Evolutionary conservation across 2,329 filamentous ascomycete species (phyloP).

Genomic region (Grosmannia clavigera): DNA sequence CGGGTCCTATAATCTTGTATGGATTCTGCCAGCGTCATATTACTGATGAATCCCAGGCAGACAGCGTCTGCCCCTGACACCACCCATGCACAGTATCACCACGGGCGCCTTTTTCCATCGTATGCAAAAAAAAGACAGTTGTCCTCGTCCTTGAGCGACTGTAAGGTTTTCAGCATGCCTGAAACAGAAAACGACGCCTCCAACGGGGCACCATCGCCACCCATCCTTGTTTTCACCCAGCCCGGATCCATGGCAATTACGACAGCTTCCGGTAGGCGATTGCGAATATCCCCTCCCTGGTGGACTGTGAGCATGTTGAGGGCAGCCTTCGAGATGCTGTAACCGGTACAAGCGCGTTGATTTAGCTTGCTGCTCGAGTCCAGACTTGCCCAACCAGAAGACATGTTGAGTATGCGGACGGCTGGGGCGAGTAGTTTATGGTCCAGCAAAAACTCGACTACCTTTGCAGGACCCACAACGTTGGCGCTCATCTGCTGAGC

Average conservation of each 20-base stretch:
- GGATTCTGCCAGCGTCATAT: not conserved
- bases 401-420: constrained; percentile 27
- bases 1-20: no score
- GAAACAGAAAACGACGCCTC: constrained; percentile 17
- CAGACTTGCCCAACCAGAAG: constrained; percentile 25
- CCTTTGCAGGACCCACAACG: constrained; percentile 33
- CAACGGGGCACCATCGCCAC: constrained; percentile 17
- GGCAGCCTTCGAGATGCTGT: constrained; percentile 22
- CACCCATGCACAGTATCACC: constrained; percentile 9
- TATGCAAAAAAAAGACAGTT: constrained; percentile 15
- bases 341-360: constrained; percentile 19
- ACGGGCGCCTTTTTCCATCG: constrained; percentile 14
- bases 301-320: constrained; percentile 22
- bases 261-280: constrained; percentile 14
- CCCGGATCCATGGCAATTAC: constrained; percentile 21
- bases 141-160: constrained; percentile 46
- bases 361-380: constrained; percentile 17
- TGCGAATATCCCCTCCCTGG: constrained; percentile 15
- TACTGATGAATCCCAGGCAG: not conserved
- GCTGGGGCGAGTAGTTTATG: constrained; percentile 14
- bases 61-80: not conserved
- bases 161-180: constrained; percentile 63
- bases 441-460: constrained; percentile 24
- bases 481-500: constrained; percentile 29
- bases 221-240: constrained; percentile 23